Evolutionary conservation across 148 eudicot genomes (phyloP), one percentile per base, ranked within the genome.

Genomic region (Rhododendron henanense): DNA sequence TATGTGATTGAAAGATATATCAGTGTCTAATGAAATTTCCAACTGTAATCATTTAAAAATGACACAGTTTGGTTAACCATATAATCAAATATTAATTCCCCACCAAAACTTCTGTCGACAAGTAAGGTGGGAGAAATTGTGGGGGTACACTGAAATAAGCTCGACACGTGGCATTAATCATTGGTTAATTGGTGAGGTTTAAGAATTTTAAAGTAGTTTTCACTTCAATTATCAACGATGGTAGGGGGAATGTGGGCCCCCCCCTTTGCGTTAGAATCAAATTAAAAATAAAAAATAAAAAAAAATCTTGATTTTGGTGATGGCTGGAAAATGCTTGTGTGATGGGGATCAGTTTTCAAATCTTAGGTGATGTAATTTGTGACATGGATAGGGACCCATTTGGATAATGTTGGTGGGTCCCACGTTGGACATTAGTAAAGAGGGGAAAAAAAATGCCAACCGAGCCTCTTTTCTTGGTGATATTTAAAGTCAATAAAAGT

Each of bases 11-110:
- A 78, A 78, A 78, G 45, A 71, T 73, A n/a, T 41, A 47, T 44
- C 25, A 53, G 28, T 78, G 55, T 50, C 67, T 37, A 81, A 81
- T 86, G 79, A 67, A 47, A 69, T 67, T 86, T 71, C 84, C 87
- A 86, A 86, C 84, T 61, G 87, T 86, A 15, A 47, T 44, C 0
- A 48, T 13, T 80, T 79, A 15, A 63, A 69, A 55, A 50, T 65
- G 44, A 47, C 10, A 33, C 3, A 35, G 84, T 69, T 85, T 85
- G 87, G 79, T 81, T 80, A 81, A 31, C 84, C 51, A 81, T 5
- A 16, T 10, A 81, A 10, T 57, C 23, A n/a, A 19, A 59, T 81
- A 61, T 48, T 61, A 37, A 61, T 59, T 59, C 7, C 23, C 69
- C 47, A 44, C 53, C 31, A 61, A 82, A 82, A 41, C 75, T 39